Percentiles rank a stretch among this genome's conserved stretches.
These are phyloP conservation scores for Sistotremastrum niveocremeum DNA, from an alignment of 768 basidiomycete genomes.

Conservation along the genomic window DNA sequence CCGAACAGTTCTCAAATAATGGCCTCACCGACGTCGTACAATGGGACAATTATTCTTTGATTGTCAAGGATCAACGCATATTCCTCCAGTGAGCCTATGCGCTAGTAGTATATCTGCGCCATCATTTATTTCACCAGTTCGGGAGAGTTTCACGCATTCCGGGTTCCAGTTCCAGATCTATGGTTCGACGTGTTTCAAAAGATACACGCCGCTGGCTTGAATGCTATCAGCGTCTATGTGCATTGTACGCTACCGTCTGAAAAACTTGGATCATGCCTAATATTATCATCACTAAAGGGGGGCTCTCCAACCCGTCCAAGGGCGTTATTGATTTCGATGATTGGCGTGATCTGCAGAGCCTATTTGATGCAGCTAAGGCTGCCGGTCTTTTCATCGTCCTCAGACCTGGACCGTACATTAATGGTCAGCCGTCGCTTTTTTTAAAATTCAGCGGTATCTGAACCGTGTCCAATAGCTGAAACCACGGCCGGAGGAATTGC, in stretches of 20 bases:
- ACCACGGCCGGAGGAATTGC: conserved; percentile 65
- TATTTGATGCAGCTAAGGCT: conserved; percentile 61
- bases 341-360: conserved; percentile 53
- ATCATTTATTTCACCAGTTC: conserved; percentile 30
- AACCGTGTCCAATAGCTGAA: conserved; percentile 25
- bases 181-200: conserved; percentile 80
- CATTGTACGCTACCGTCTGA: conserved; percentile 27
- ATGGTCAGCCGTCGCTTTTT: conserved; percentile 19
- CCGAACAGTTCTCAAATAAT: background rate
- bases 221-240: conserved; percentile 62
- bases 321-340: conserved; percentile 62
- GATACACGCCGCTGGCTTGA: conserved; percentile 68
- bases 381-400: conserved; percentile 70
- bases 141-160: conserved; percentile 77
- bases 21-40: conserved; percentile 24
- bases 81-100: conserved; percentile 48
- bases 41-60: conserved; percentile 63
- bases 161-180: conserved; percentile 62
- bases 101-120: background rate
- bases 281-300: conserved; percentile 26
- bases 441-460: no score
- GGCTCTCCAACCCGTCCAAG: conserved; percentile 56
- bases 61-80: conserved; percentile 53
- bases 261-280: background rate
- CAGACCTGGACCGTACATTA: conserved; percentile 71